Percentiles rank a stretch among this genome's conserved stretches.
phyloP scores from a whole-genome alignment of 176 grass and related monocot species.

The Oryza brachyantha region DNA sequence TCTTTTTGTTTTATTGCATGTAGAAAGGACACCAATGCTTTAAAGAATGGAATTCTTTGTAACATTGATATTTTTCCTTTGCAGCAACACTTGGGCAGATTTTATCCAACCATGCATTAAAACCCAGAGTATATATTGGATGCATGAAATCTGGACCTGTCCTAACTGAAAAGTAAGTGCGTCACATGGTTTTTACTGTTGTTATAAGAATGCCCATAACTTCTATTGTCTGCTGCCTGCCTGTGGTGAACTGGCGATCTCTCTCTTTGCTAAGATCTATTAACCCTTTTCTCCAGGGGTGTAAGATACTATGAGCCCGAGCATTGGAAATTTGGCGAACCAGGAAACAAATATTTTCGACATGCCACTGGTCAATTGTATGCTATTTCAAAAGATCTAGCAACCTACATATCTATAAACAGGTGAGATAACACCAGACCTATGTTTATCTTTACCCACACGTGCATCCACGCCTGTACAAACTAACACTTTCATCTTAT shows the following conservation, averaged over 20 bases:
- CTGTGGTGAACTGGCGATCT: no score
- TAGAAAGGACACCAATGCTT: neutral
- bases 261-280: neutral
- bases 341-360: slow-evolving; percentile 69
- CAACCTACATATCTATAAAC: slow-evolving; percentile 76
- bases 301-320: slow-evolving; percentile 72
- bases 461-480: neutral
- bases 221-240: no score
- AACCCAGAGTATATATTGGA: slow-evolving; percentile 87
- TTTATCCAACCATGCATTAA: slow-evolving; percentile 59
- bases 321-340: slow-evolving; percentile 69
- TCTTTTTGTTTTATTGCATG: neutral
- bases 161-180: slow-evolving; percentile 74
- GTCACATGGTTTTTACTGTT: neutral
- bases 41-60: neutral
- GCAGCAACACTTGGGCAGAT: slow-evolving; percentile 60
- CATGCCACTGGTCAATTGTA: slow-evolving; percentile 73
- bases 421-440: slow-evolving; percentile 37
- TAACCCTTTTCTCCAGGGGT: slow-evolving; percentile 36
- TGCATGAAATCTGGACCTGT: slow-evolving; percentile 99
- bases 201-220: neutral
- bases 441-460: neutral
- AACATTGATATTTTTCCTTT: slow-evolving; percentile 11
- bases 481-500: slow-evolving; percentile 22
- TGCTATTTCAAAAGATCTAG: slow-evolving; percentile 70